Percentiles rank a stretch among this genome's conserved stretches.
Conservation (phyloP, 2,329 filamentous ascomycete species). For the Aspergillus sp. region DNA sequence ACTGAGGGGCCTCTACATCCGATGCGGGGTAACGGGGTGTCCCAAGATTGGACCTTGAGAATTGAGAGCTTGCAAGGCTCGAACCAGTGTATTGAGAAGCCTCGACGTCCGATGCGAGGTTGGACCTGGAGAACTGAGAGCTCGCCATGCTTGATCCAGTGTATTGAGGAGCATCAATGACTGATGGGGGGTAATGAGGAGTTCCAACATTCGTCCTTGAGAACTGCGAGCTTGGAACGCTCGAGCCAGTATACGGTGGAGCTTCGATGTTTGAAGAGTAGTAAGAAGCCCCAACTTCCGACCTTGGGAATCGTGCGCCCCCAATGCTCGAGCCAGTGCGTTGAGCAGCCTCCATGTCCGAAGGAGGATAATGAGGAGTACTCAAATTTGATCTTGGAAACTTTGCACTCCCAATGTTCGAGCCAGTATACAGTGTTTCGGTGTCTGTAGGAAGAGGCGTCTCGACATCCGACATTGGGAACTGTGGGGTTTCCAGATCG, state of each 20-base stretch:
- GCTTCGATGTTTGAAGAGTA: background rate
- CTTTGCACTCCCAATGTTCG: background rate
- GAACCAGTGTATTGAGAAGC: background rate
- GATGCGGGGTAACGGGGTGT: background rate
- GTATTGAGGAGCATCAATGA: background rate
- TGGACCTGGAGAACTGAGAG: background rate
- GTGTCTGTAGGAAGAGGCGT: background rate
- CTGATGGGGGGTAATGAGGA: background rate
- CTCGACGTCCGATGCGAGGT: background rate
- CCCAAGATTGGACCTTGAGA: no score
- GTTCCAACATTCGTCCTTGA: slow-evolving; percentile 29
- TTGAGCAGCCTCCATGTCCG: background rate
- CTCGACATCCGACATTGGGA: background rate
- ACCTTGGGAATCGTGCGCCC: background rate
- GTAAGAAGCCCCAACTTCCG: background rate
- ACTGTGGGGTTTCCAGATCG: slow-evolving; percentile 1
- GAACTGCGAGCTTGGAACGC: background rate
- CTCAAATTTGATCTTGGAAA: background rate
- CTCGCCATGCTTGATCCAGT: background rate
- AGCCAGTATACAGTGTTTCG: background rate
- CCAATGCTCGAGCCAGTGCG: background rate
- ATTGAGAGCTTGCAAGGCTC: no score
- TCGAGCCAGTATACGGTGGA: background rate
- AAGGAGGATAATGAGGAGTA: background rate
- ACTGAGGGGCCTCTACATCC: background rate